Percentiles rank a stretch among this genome's conserved stretches.
Evolutionary conservation across 2,329 filamentous ascomycete genomes (phyloP).

Genomic region (Colletotrichum orchidophilum): DNA sequence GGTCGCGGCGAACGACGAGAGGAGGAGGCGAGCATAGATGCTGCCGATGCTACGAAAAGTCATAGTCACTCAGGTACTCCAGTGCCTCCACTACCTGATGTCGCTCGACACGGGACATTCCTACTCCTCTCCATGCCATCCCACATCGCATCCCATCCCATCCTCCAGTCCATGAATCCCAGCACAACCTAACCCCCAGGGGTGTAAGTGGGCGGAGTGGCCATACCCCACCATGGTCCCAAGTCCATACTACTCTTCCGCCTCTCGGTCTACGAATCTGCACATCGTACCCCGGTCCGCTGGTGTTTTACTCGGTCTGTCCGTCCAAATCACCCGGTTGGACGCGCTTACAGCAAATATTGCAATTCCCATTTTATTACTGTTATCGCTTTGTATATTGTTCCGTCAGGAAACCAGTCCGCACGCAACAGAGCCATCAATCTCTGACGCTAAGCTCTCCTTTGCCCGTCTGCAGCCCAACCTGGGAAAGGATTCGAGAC

Average conservation of each 20-base stretch:
- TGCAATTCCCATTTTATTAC: not conserved
- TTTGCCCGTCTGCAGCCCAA: slow-evolving; percentile 11
- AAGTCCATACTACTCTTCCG: not conserved
- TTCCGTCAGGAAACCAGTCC: not conserved
- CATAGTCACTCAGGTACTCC: not conserved
- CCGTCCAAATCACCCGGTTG: not conserved
- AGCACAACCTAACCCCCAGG: too few relatives aligned
- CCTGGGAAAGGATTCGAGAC: slow-evolving; percentile 17
- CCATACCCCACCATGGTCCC: slow-evolving; percentile 9
- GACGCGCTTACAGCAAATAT: not conserved
- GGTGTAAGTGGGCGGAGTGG: slow-evolving; percentile 29
- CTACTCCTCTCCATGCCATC: not conserved
- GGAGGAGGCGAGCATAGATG: not conserved
- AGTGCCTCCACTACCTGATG: not conserved
- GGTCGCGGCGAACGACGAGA: not conserved
- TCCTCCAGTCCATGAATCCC: too few relatives aligned
- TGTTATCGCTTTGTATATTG: slow-evolving; percentile 5
- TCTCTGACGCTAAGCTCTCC: slow-evolving; percentile 7
- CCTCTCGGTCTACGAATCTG: not conserved
- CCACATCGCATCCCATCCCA: slow-evolving; percentile 22
- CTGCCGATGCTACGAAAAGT: not conserved
- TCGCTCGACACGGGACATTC: not conserved
- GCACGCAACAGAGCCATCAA: not conserved
- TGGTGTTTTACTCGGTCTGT: not conserved
- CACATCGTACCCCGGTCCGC: slow-evolving; percentile 7